These are phyloP conservation scores for Fraxinus paxiana DNA, from an alignment of 305 asterid genomes.

Conservation along the genomic window DNA sequence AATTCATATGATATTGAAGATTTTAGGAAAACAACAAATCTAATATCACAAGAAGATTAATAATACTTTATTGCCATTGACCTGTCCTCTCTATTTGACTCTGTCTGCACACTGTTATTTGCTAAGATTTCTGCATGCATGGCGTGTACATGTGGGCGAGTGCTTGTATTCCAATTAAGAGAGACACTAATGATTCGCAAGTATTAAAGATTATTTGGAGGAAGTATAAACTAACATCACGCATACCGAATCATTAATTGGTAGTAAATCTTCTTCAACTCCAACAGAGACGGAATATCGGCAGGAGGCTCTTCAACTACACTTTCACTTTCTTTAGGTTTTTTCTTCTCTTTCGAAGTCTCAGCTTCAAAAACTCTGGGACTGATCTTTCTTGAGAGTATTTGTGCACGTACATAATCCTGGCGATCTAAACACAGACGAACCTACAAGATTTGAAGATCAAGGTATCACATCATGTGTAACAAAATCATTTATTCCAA, in stretches of 20 bases:
- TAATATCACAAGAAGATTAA: neutral
- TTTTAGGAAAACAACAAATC: neutral
- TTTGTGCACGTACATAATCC: slow-evolving; percentile 94
- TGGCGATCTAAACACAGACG: slow-evolving; percentile 88
- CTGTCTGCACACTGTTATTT: neutral
- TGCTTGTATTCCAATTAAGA: neutral
- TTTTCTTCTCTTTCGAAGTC: slow-evolving; percentile 78
- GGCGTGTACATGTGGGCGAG: neutral
- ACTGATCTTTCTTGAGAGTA: slow-evolving; percentile 89
- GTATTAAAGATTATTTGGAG: neutral
- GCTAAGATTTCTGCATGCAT: neutral
- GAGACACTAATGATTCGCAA: neutral
- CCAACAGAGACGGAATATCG: slow-evolving; percentile 80
- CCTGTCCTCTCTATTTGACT: neutral
- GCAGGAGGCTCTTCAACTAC: slow-evolving; percentile 87
- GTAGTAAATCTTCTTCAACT: slow-evolving; percentile 81
- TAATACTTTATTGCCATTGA: neutral
- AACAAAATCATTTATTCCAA: slow-evolving; percentile 15
- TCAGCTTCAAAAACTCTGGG: slow-evolving; percentile 92
- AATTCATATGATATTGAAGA: neutral
- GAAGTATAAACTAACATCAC: neutral
- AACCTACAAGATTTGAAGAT: slow-evolving; percentile 45
- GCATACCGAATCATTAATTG: slow-evolving; percentile 79
- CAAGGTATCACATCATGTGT: slow-evolving; percentile 7
- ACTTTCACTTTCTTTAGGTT: slow-evolving; percentile 77